Conservation (phyloP, 495 filamentous ascomycete genomes). For the Sabuloglossum arenarium region DNA sequence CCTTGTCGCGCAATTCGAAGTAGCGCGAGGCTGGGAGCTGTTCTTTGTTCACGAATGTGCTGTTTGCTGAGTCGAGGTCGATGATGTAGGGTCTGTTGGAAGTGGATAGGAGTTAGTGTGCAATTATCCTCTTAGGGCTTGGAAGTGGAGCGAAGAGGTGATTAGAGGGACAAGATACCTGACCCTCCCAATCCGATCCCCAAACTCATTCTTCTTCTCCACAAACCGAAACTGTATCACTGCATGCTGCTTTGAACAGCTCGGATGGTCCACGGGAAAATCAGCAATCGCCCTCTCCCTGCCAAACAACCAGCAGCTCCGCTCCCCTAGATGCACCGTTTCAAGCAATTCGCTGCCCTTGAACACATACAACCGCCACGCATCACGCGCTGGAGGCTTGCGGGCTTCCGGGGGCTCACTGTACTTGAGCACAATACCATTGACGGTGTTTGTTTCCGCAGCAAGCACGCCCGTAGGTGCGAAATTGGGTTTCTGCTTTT, state of each 20-base stretch:
- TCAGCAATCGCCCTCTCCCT: slow-evolving; percentile 64
- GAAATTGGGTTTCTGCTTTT: slow-evolving; percentile 82
- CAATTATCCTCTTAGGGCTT: background rate
- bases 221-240: slow-evolving; percentile 82
- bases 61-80: slow-evolving; percentile 87
- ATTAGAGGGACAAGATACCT: no score
- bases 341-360: slow-evolving; percentile 62
- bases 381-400: slow-evolving; percentile 54
- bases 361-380: slow-evolving; percentile 88
- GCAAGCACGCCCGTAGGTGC: slow-evolving; percentile 62
- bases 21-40: slow-evolving; percentile 52
- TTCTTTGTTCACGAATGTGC: slow-evolving; percentile 63
- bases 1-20: slow-evolving; percentile 70
- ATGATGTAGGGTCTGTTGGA: slow-evolving; percentile 49
- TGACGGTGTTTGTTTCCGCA: slow-evolving; percentile 54
- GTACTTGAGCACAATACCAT: slow-evolving; percentile 78
- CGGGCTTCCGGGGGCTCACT: slow-evolving; percentile 86
- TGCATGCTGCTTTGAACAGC: slow-evolving; percentile 84
- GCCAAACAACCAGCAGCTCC: slow-evolving; percentile 82
- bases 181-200: slow-evolving; percentile 60
- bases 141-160: no score
- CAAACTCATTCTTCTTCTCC: slow-evolving; percentile 66
- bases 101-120: background rate
- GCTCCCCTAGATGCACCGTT: slow-evolving; percentile 49
- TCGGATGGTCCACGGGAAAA: slow-evolving; percentile 70